Base-by-base conservation (phyloP, 306 rosid species). In the Luffa acutangula region DNA sequence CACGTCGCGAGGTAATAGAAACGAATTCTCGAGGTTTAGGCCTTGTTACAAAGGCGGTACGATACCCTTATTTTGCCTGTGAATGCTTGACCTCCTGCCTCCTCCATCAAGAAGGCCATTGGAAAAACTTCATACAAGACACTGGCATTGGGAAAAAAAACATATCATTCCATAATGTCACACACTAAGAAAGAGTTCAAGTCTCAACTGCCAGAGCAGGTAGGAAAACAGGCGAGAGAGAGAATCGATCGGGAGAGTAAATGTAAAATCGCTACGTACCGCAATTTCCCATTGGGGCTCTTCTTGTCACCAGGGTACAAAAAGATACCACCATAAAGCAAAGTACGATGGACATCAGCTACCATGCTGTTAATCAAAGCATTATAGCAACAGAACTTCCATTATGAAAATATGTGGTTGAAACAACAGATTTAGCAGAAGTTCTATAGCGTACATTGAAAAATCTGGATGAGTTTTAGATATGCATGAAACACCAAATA, bases 341-440 rank as follows among this genome's bases (percentile, higher is more conserved):
- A 80, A 67, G 99, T 95, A 36, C 99, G 99, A 85, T 95, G 99
- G 79, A 95, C 96, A 85, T 95, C 99, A 82, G 99, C 99, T 65
- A 95, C 99, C 99, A 95, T 95, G 77, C 99, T 95, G 93, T 86
- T 75, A 71, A 82, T 53, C 64, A 81, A 67, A 6, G 58, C 14
- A 64, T 75, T 46, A 3, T n/a, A 42, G 64, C 58, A 46, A 17
- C 56, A 42, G 45, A 53, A 85, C 58, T 48, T 65, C 48, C 2
- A 64, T 59, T 59, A 11, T 25, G 37, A 25, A 25, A 59, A 59
- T 21, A 59, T 25, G 65, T 21, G 36, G 9, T 60, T 3, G 39
- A 60, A 10, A 60, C 3, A 25, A 60, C 17, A 21, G 66, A 60
- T 60, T 60, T 25, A 60, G 39, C 25, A 31, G 25, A 57, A n/a